A percentile compares a stretch with the other conserved stretches of the same genome.
Evolutionary conservation across 2,329 filamentous ascomycete genomes (phyloP).

Genomic region (Beauveria caledonica): DNA sequence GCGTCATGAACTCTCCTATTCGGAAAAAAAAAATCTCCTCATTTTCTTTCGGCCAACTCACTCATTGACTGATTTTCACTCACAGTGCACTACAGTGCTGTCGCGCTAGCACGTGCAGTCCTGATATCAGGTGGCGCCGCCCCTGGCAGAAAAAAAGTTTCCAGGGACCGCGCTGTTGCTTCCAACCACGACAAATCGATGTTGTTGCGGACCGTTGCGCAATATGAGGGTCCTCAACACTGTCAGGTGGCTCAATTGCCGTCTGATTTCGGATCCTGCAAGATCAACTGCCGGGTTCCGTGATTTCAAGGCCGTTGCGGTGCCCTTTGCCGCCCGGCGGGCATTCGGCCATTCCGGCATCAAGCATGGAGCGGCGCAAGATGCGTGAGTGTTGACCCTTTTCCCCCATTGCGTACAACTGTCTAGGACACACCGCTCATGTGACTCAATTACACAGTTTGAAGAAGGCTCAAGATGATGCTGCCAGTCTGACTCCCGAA

Average conservation of each 20-base stretch:
- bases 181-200: slow-evolving; percentile 1
- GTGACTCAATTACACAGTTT: slow-evolving; percentile 24
- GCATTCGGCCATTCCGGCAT: slow-evolving; percentile 26
- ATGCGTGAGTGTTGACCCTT: slow-evolving; percentile 27
- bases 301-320: slow-evolving; percentile 20
- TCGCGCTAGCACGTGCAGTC: slow-evolving; percentile 2
- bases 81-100: neutral
- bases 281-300: slow-evolving; percentile 20
- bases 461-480: slow-evolving; percentile 46
- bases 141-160: slow-evolving; percentile 13
- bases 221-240: slow-evolving; percentile 33
- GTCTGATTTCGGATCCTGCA: slow-evolving; percentile 25
- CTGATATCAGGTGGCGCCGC: neutral
- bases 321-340: slow-evolving; percentile 19
- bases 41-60: neutral
- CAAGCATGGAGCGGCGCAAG: slow-evolving; percentile 29
- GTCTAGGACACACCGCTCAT: neutral
- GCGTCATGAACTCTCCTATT: neutral
- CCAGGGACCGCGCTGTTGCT: neutral
- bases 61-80: neutral
- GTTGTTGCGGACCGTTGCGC: slow-evolving; percentile 2
- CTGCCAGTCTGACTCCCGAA: slow-evolving; percentile 44
- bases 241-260: slow-evolving; percentile 34
- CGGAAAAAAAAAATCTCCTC: neutral
- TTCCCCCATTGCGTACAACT: neutral